These are phyloP conservation scores for Pleurotus platypus DNA, from an alignment of 768 basidiomycete genomes.

Conservation along the genomic window DNA sequence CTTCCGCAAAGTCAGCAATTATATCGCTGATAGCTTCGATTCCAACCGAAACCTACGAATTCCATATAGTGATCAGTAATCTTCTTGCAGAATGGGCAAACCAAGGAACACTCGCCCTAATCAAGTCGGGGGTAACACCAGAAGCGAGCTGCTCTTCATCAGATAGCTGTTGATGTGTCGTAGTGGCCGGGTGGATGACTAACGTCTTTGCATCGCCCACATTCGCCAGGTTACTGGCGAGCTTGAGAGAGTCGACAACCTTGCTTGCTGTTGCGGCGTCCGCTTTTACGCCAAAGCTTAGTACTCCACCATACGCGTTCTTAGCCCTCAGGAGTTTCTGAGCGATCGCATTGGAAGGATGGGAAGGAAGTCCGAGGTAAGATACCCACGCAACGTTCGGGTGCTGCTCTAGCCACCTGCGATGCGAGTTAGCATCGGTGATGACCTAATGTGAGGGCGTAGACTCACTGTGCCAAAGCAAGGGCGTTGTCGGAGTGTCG, in stretches of 20 bases:
- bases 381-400: conserved; percentile 72
- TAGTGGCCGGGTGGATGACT: conserved; percentile 74
- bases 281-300: conserved; percentile 76
- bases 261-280: conserved; percentile 46
- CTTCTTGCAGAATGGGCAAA: neutral
- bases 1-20: conserved; percentile 35
- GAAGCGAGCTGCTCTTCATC: conserved; percentile 55
- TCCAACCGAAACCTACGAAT: conserved; percentile 29
- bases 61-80: neutral
- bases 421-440: neutral
- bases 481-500: conserved; percentile 71
- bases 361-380: conserved; percentile 66
- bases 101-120: conserved; percentile 38
- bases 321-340: conserved; percentile 45
- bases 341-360: conserved; percentile 59
- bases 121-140: conserved; percentile 76
- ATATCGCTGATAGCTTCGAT: conserved; percentile 37
- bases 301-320: conserved; percentile 63
- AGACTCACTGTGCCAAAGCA: conserved; percentile 50
- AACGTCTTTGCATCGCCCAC: conserved; percentile 79
- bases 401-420: conserved; percentile 58
- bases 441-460: neutral
- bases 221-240: conserved; percentile 75
- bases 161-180: conserved; percentile 71
- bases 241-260: conserved; percentile 65